phyloP scores from a whole-genome alignment of 177 flowering plant species.

The Vitis hybrid region DNA sequence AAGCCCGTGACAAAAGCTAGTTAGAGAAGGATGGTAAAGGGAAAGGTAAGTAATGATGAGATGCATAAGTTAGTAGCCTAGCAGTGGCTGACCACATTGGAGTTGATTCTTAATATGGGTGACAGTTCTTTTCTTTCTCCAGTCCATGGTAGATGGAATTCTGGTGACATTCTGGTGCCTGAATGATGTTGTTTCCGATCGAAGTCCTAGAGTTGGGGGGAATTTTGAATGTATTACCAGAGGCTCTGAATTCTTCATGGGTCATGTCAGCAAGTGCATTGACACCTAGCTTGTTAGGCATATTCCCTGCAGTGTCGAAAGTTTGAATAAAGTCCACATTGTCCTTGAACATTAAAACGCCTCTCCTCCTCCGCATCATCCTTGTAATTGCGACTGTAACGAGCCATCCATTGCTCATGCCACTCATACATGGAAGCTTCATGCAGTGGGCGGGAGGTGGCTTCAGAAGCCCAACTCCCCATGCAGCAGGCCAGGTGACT shows the following conservation, averaged over 20 bases:
- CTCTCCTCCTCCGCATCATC: constrained; percentile 34
- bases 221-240: constrained; percentile 36
- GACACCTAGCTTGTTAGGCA: constrained; percentile 30
- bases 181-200: constrained; percentile 8
- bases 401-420: constrained; percentile 40
- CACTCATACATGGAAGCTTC: constrained; percentile 26
- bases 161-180: constrained; percentile 31
- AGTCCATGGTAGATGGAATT: constrained; percentile 41
- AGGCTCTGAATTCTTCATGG: constrained; percentile 45
- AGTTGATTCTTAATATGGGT: constrained; percentile 52
- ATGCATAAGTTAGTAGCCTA: not conserved
- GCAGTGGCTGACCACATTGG: constrained; percentile 34
- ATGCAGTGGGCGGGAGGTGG: constrained; percentile 14
- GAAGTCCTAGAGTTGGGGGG: not conserved
- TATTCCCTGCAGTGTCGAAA: constrained; percentile 11
- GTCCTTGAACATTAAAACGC: constrained; percentile 40
- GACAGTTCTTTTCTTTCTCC: constrained; percentile 53
- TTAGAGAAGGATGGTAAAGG: no score
- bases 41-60: not conserved
- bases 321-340: constrained; percentile 40
- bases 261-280: constrained; percentile 54
- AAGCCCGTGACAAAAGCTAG: no score
- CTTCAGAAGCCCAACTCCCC: constrained; percentile 14
- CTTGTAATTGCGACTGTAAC: constrained; percentile 29
- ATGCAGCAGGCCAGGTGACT: no score